Conservation (phyloP, 352 stramenopile genomes). For the Globisporangium uncinulatum region DNA sequence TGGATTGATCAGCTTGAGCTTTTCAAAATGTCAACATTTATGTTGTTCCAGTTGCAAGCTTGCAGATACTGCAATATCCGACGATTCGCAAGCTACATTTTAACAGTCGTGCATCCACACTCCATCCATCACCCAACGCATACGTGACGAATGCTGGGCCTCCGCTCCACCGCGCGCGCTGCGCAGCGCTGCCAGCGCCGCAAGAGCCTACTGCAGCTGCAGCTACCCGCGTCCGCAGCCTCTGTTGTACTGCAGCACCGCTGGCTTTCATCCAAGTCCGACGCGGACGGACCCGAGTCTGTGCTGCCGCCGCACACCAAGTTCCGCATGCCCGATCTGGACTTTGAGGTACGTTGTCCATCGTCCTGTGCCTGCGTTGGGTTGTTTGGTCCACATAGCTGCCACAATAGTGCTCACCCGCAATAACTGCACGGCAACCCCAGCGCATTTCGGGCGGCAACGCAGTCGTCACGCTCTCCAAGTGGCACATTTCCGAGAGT, state of each 20-base stretch:
- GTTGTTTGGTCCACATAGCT: too few species aligned
- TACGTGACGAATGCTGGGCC: too few species aligned
- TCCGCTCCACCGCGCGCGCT: background rate
- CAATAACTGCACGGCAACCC: too few species aligned
- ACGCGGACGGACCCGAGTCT: background rate
- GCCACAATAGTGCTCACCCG: background rate
- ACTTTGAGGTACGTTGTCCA: constrained; percentile 55
- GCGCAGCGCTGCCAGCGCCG: constrained; percentile 1
- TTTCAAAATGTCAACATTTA: too few species aligned
- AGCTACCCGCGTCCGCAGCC: background rate
- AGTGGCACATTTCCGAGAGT: constrained; percentile 72
- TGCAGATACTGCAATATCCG: too few species aligned
- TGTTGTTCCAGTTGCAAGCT: too few species aligned
- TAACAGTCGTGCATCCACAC: too few species aligned
- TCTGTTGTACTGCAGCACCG: background rate
- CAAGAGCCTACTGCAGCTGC: background rate
- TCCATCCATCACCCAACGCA: too few species aligned
- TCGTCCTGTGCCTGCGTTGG: background rate
- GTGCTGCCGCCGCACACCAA: constrained; percentile 71
- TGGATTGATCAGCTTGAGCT: too few species aligned
- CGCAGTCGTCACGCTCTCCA: constrained; percentile 56
- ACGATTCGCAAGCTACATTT: too few species aligned
- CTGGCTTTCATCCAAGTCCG: constrained; percentile 6
- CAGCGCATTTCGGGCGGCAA: constrained; percentile 54
- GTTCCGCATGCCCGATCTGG: constrained; percentile 83